Base-by-base conservation (phyloP, 371 early-diverging fungal species). In the Mortierella sp. region DNA sequence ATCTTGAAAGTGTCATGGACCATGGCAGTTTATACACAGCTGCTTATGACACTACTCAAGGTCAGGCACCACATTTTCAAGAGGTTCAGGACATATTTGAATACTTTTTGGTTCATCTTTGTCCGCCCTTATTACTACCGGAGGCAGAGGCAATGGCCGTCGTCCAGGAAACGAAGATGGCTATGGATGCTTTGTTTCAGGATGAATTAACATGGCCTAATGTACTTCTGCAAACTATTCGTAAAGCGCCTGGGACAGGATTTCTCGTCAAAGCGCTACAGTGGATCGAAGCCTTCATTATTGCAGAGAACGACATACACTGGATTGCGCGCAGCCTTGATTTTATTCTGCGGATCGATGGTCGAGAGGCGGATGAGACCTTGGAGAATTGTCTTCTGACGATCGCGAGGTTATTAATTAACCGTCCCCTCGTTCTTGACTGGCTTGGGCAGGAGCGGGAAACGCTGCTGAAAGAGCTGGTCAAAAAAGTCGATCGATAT, bases 81-180 rank as follows among this genome's bases (percentile, higher is more conserved):
- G 70, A 76, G n/a, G 76, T 62, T 7, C 62, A 70, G 6, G 76
- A 69, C 24, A 76, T 76, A 13, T 69, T 76, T 45, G 76, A 76
- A 58, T 76, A 52, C 50, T 76, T 76, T 39, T 54, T 76, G 41
- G 58, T 56, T n/a, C 76, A 70, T 2, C 58, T 69, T 26, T 56
- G 59, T 10, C 58, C 65, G 26, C 30, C 45, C 9, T 1, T 28
- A 4, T 54, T 54, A 1, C 0, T n/a, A 4, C 42, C 51, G 7
- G 38, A 16, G 10, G 6, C 39, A 7, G 58, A 58, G 10, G 41
- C 58, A 4, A 45, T 50, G 18, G 19, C 30, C 7, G 23, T 42
- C 2, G 50, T 61, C n/a, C 39, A 47, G 26, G 65, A 69, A 54
- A 69, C 66, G 13, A 76, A 76, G 34, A 14, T 48, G 10, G 69